Evolutionary conservation across 2,329 filamentous ascomycete genomes (phyloP).

Genomic region (Aureobasidium vineae): DNA sequence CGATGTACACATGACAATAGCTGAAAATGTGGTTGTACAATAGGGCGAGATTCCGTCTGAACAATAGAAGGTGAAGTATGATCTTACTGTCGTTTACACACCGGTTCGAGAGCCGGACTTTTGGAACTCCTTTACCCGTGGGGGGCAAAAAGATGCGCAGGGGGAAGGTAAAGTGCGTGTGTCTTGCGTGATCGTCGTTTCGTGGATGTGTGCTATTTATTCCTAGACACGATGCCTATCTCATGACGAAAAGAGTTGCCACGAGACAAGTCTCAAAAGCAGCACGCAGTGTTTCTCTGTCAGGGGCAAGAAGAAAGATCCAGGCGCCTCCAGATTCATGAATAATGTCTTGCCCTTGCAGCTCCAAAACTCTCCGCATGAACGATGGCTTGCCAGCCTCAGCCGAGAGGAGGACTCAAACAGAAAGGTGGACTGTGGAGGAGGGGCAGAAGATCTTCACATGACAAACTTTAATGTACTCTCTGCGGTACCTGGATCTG

Average conservation of each 20-base stretch:
- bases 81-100: background rate
- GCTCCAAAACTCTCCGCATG: background rate
- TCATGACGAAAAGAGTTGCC: background rate
- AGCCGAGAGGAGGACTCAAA: background rate
- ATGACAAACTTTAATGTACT: background rate
- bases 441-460: constrained; percentile 11
- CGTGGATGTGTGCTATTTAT: background rate
- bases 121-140: background rate
- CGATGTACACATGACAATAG: background rate
- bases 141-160: background rate
- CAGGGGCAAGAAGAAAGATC: background rate
- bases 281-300: background rate
- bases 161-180: background rate
- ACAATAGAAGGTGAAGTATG: background rate
- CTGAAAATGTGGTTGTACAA: constrained; percentile 3
- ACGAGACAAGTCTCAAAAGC: background rate
- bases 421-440: background rate
- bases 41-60: background rate
- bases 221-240: background rate
- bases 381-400: background rate
- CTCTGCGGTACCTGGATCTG: constrained; percentile 12
- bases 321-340: background rate
- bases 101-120: background rate
- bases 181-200: constrained; percentile 1
- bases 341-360: constrained; percentile 12